Conservation (phyloP, 768 basidiomycete species). For the Suillus clintonianus region DNA sequence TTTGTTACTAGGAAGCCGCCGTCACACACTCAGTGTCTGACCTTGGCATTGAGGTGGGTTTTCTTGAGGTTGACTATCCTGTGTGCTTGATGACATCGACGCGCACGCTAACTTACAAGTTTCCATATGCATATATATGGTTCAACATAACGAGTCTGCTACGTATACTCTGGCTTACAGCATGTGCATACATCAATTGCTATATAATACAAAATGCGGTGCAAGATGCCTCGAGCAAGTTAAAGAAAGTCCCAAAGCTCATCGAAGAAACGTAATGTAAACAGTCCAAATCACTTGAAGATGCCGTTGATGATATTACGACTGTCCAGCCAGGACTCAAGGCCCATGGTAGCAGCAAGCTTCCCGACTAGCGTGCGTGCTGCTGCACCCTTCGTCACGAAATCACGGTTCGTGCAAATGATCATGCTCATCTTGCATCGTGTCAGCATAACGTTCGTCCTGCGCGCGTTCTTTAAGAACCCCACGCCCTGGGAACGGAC, state of each 20-base stretch:
- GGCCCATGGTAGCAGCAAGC: slow-evolving; percentile 16
- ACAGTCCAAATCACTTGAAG: neutral
- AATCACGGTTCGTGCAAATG: slow-evolving; percentile 54
- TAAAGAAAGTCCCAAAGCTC: neutral
- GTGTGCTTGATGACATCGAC: too few relatives aligned
- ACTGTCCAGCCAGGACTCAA: slow-evolving; percentile 17
- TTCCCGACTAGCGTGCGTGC: slow-evolving; percentile 25
- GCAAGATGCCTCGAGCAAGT: neutral
- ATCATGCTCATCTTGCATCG: slow-evolving; percentile 76
- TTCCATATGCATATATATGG: neutral
- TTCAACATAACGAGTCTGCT: too few relatives aligned
- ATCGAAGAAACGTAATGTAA: neutral
- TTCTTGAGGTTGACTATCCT: too few relatives aligned
- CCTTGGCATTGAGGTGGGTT: too few relatives aligned
- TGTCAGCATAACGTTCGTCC: slow-evolving; percentile 86
- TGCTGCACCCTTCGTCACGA: slow-evolving; percentile 16
- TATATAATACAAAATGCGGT: neutral
- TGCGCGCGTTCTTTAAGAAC: slow-evolving; percentile 60
- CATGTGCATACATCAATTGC: neutral
- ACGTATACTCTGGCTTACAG: neutral
- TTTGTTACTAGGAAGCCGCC: neutral
- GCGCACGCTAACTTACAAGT: neutral
- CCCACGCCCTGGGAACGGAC: slow-evolving; percentile 62
- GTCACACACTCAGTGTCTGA: too few relatives aligned
- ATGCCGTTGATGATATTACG: slow-evolving; percentile 4